phyloP scores from a whole-genome alignment of 768 basidiomycete species.

The Mycena capillaripes region DNA sequence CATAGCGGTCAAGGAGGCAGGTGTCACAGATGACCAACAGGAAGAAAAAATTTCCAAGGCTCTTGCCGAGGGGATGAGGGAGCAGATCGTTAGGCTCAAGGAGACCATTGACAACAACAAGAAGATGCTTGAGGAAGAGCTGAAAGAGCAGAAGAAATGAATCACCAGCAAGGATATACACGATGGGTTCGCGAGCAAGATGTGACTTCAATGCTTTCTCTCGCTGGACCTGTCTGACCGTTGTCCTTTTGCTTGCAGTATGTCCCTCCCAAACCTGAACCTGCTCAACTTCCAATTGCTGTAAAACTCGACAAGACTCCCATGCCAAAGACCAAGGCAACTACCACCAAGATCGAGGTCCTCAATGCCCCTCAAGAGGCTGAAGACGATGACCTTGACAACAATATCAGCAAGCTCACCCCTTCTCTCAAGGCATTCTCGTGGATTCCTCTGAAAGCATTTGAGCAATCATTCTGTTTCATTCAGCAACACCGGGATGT shows the following conservation, averaged over 20 bases:
- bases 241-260: constrained; percentile 63
- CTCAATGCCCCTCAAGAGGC: constrained; percentile 66
- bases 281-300: constrained; percentile 70
- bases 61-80: constrained; percentile 72
- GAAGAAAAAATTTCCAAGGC: constrained; percentile 70
- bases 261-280: constrained; percentile 79
- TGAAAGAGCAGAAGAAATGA: constrained; percentile 86
- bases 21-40: constrained; percentile 63
- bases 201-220: constrained; percentile 46
- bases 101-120: constrained; percentile 74
- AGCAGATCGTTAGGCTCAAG: constrained; percentile 75
- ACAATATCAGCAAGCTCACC: constrained; percentile 84
- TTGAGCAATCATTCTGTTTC: constrained; percentile 84
- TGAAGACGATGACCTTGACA: constrained; percentile 60
- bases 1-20: constrained; percentile 59
- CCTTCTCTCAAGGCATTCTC: constrained; percentile 86
- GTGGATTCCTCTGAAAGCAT: constrained; percentile 77
- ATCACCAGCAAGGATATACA: constrained; percentile 96
- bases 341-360: constrained; percentile 76
- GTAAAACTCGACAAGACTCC: constrained; percentile 58
- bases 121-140: constrained; percentile 73
- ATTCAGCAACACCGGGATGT: constrained; percentile 91
- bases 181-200: constrained; percentile 88
- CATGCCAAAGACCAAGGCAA: constrained; percentile 60
- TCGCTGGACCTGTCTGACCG: neutral